phyloP scores from a whole-genome alignment of 2,329 filamentous ascomycete species.

The Apiospora rasikravindrae region DNA sequence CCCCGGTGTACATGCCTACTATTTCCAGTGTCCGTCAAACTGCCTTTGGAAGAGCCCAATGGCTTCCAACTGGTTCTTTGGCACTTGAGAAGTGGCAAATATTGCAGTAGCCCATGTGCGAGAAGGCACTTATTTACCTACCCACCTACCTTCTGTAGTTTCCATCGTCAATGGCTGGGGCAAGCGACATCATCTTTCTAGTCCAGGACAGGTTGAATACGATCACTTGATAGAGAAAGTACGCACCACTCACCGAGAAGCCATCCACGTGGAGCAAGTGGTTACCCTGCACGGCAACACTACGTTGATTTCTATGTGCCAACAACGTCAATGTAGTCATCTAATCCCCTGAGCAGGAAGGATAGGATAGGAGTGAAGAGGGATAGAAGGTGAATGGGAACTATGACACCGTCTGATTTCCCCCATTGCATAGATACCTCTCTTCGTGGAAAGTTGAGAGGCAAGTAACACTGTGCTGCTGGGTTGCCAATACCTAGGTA shows the following conservation, averaged over 20 bases:
- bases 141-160: neutral
- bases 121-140: neutral
- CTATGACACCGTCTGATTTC: neutral
- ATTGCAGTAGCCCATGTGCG: neutral
- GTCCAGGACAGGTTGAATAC: too few relatives aligned
- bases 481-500: neutral
- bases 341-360: neutral
- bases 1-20: neutral
- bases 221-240: neutral
- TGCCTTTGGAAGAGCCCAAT: neutral
- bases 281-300: neutral
- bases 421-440: neutral
- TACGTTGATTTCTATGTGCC: neutral
- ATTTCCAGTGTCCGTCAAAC: neutral
- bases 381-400: neutral
- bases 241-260: neutral
- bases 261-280: neutral
- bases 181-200: neutral
- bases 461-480: neutral
- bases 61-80: neutral
- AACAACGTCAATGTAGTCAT: neutral
- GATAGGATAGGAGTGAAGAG: neutral
- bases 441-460: neutral
- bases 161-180: too few relatives aligned
- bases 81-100: neutral